phyloP scores from a whole-genome alignment of 768 basidiomycete genomes.

The Boletus sp. region DNA sequence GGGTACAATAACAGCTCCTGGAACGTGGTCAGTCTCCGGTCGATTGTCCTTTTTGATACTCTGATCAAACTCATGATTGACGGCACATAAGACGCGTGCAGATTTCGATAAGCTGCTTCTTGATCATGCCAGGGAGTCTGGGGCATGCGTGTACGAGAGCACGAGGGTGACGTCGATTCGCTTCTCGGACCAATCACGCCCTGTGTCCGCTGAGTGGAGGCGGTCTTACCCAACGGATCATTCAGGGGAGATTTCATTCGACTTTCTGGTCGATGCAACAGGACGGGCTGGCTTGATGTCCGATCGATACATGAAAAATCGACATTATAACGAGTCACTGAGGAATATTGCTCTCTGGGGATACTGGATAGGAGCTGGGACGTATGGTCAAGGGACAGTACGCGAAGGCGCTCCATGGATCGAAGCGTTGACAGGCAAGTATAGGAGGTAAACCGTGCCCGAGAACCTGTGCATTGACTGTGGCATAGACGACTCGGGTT shows the following conservation, averaged over 20 bases:
- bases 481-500: conserved; percentile 47
- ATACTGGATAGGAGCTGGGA: conserved; percentile 60
- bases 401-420: conserved; percentile 65
- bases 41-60: neutral
- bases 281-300: conserved; percentile 74
- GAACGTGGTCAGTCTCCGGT: conserved; percentile 52
- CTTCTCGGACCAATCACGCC: conserved; percentile 39
- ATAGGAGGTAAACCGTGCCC: conserved; percentile 19
- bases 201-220: conserved; percentile 39
- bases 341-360: conserved; percentile 79
- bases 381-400: conserved; percentile 49
- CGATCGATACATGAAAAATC: conserved; percentile 64
- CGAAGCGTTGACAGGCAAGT: conserved; percentile 65
- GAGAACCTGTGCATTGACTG: conserved; percentile 1
- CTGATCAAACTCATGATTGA: neutral
- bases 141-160: conserved; percentile 49
- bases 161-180: conserved; percentile 44
- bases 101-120: conserved; percentile 61
- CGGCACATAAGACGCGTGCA: conserved; percentile 43
- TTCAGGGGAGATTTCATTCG: conserved; percentile 57
- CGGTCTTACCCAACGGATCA: conserved; percentile 18
- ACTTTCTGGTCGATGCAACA: conserved; percentile 70
- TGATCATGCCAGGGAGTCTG: conserved; percentile 48
- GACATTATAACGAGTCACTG: conserved; percentile 64
- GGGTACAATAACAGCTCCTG: conserved; percentile 50